A percentile compares a stretch with the other conserved stretches of the same genome.
phyloP scores from a whole-genome alignment of 148 eudicot genomes.

The Nyssa sinensis region DNA sequence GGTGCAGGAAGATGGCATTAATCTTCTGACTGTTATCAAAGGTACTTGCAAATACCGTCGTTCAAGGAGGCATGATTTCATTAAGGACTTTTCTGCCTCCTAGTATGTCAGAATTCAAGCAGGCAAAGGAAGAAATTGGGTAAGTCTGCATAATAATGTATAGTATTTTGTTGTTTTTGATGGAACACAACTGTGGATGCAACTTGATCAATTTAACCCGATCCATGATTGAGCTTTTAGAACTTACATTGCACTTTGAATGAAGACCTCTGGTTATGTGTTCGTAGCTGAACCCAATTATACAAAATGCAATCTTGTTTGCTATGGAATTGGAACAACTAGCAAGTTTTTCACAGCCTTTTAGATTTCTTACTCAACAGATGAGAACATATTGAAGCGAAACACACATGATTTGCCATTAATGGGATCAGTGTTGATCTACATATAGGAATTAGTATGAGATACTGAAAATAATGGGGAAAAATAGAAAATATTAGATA shows the following conservation, averaged over 20 bases:
- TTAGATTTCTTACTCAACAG: neutral
- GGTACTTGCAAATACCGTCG: conserved; percentile 70
- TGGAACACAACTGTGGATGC: neutral
- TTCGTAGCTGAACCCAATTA: neutral
- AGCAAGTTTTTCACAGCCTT: neutral
- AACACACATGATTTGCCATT: too few relatives aligned
- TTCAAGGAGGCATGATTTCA: conserved; percentile 55
- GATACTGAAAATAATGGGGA: too few relatives aligned
- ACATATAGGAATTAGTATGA: too few relatives aligned
- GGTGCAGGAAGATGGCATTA: conserved; percentile 95
- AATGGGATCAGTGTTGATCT: too few relatives aligned
- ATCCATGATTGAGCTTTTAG: neutral
- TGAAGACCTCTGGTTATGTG: neutral
- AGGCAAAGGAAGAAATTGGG: conserved; percentile 38
- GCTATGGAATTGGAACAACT: neutral
- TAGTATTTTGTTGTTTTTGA: neutral
- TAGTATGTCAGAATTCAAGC: conserved; percentile 63
- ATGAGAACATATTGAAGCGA: too few relatives aligned
- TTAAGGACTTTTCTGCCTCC: conserved; percentile 75
- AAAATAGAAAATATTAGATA: too few relatives aligned
- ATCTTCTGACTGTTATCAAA: conserved; percentile 71
- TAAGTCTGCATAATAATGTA: conserved; percentile 24
- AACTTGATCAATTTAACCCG: conserved; percentile 1
- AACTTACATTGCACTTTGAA: neutral
- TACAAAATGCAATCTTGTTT: neutral